Conservation (phyloP, 2,329 filamentous ascomycete species). For the Aschersonia sp. region DNA sequence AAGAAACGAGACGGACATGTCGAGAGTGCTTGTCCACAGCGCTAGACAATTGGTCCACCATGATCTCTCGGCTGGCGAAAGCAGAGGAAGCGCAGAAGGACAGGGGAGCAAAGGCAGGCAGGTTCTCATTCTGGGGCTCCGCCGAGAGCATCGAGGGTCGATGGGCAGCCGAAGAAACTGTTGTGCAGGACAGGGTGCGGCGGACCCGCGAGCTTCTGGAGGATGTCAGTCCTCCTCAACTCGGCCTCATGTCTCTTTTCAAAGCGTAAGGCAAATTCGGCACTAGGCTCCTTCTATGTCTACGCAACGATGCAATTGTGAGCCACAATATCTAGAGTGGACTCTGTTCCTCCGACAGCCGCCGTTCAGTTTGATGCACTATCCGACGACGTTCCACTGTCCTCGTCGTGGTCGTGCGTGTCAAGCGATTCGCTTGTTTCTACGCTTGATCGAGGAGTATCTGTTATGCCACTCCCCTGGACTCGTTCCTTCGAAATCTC, state of each 20-base stretch:
- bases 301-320: too few species aligned
- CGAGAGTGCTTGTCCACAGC: conserved; percentile 64
- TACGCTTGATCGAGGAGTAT: neutral
- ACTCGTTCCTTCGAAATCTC: too few species aligned
- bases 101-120: conserved; percentile 15
- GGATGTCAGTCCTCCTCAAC: conserved; percentile 23
- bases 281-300: neutral
- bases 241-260: conserved; percentile 22
- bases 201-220: conserved; percentile 38
- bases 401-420: too few species aligned
- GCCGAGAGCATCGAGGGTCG: conserved; percentile 24
- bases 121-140: conserved; percentile 23
- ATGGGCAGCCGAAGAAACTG: conserved; percentile 40
- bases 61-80: conserved; percentile 53
- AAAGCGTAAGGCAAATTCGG: conserved; percentile 11
- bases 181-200: conserved; percentile 35
- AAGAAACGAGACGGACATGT: conserved; percentile 39
- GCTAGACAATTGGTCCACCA: conserved; percentile 68
- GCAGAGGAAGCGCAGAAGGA: conserved; percentile 28
- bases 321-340: too few species aligned
- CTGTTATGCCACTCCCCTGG: neutral
- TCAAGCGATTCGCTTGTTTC: too few species aligned
- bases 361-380: too few species aligned
- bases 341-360: too few species aligned
- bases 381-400: too few species aligned